Percentiles rank a stretch among this genome's conserved stretches.
phyloP scores from a whole-genome alignment of 176 grass and related monocot species.

The Aegilops speltoides region DNA sequence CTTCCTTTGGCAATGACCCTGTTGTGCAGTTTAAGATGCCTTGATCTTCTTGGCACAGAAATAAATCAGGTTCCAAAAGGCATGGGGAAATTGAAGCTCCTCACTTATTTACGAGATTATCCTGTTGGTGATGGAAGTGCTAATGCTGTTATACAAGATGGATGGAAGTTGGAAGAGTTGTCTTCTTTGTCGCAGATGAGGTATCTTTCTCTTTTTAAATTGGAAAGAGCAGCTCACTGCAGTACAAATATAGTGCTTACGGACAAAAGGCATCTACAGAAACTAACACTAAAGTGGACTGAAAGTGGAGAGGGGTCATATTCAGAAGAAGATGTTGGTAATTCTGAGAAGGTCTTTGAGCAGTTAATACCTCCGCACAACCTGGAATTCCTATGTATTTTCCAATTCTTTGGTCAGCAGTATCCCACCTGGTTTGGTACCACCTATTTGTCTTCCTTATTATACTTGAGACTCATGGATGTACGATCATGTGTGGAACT shows the following conservation, averaged over 20 bases:
- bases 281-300: neutral
- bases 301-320: neutral
- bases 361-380: neutral
- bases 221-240: neutral
- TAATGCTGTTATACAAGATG: neutral
- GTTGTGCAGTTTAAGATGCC: neutral
- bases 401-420: neutral
- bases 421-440: neutral
- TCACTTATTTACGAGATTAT: neutral
- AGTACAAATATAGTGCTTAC: neutral
- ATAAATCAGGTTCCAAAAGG: slow-evolving; percentile 28
- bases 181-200: neutral
- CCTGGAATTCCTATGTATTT: neutral
- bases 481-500: neutral
- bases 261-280: neutral
- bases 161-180: neutral
- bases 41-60: neutral
- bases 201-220: neutral
- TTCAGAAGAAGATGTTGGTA: neutral
- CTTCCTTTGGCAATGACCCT: neutral
- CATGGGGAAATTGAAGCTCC: neutral
- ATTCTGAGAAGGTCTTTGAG: neutral
- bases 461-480: neutral
- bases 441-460: neutral
- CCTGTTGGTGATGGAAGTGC: neutral